These are phyloP conservation scores for Cutaneotrichosporon daszewskae DNA, from an alignment of 1,284 basidiomycete species.

Conservation along the genomic window DNA sequence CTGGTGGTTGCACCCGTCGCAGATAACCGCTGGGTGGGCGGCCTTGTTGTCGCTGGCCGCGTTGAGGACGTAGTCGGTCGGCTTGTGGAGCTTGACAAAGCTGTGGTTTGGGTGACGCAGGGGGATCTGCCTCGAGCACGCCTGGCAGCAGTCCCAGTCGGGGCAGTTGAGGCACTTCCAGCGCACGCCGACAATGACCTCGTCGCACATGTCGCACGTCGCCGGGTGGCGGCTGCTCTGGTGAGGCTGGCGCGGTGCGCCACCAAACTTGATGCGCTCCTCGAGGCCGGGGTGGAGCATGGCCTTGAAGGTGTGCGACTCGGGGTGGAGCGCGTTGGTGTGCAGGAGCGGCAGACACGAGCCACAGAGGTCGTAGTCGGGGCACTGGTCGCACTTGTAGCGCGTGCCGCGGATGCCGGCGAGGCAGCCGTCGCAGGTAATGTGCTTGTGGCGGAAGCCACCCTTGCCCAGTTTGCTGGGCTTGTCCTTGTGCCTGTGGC, in stretches of 20 bases:
- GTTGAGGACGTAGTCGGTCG: slow-evolving; percentile 49
- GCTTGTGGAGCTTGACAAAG: slow-evolving; percentile 62
- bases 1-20: slow-evolving; percentile 39
- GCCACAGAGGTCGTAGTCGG: slow-evolving; percentile 44
- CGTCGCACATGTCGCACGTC: slow-evolving; percentile 39
- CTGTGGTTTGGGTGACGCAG: slow-evolving; percentile 68
- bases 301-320: slow-evolving; percentile 38
- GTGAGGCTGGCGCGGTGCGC: slow-evolving; percentile 15
- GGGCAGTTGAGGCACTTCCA: slow-evolving; percentile 48
- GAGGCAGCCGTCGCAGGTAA: slow-evolving; percentile 43
- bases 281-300: slow-evolving; percentile 43
- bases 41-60: slow-evolving; percentile 46
- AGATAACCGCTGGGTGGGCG: slow-evolving; percentile 35
- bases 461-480: slow-evolving; percentile 27
- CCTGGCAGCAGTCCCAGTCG: slow-evolving; percentile 56
- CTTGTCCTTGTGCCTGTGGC: slow-evolving; percentile 8
- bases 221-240: slow-evolving; percentile 29
- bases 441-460: slow-evolving; percentile 43
- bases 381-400: slow-evolving; percentile 45
- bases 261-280: slow-evolving; percentile 33
- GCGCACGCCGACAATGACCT: slow-evolving; percentile 39
- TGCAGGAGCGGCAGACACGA: slow-evolving; percentile 39
- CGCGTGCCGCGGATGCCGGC: slow-evolving; percentile 40
- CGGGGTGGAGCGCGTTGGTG: slow-evolving; percentile 36
- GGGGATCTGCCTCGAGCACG: slow-evolving; percentile 63